Evolutionary conservation across 805 yeast genomes (phyloP).

Genomic region (Lachancea fermentati): DNA sequence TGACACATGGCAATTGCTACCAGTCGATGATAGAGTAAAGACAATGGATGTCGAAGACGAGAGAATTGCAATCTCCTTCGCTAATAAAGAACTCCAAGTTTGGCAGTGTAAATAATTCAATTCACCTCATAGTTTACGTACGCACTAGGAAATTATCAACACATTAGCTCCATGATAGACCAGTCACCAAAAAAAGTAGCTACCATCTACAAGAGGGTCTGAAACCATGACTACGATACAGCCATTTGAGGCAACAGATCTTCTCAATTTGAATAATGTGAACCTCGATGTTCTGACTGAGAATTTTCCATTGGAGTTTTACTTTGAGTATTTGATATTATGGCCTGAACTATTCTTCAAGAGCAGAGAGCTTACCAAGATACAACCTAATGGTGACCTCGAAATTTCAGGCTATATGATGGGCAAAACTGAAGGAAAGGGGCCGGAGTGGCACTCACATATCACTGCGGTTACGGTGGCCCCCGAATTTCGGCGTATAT

Average conservation of each 20-base stretch:
- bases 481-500: constrained; percentile 75
- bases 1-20: constrained; percentile 26
- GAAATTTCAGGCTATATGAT: constrained; percentile 71
- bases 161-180: background rate
- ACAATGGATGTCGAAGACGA: constrained; percentile 17
- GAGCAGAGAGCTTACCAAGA: constrained; percentile 45
- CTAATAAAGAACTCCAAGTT: constrained; percentile 14
- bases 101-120: constrained; percentile 4
- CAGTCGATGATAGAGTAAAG: constrained; percentile 25
- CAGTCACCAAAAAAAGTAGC: background rate
- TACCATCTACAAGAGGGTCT: background rate
- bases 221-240: constrained; percentile 80
- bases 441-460: constrained; percentile 90
- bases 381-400: constrained; percentile 10
- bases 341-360: constrained; percentile 93
- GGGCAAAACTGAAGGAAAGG: constrained; percentile 92
- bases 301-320: constrained; percentile 79
- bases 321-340: constrained; percentile 69
- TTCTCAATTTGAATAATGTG: constrained; percentile 64
- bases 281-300: constrained; percentile 90
- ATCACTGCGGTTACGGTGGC: constrained; percentile 93
- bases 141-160: too few relatives aligned
- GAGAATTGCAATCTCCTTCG: constrained; percentile 13
- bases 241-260: constrained; percentile 84
- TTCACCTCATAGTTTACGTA: background rate